These are phyloP conservation scores for Eutrema salsugineum DNA, from an alignment of 441 rosid genomes.

Conservation along the genomic window DNA sequence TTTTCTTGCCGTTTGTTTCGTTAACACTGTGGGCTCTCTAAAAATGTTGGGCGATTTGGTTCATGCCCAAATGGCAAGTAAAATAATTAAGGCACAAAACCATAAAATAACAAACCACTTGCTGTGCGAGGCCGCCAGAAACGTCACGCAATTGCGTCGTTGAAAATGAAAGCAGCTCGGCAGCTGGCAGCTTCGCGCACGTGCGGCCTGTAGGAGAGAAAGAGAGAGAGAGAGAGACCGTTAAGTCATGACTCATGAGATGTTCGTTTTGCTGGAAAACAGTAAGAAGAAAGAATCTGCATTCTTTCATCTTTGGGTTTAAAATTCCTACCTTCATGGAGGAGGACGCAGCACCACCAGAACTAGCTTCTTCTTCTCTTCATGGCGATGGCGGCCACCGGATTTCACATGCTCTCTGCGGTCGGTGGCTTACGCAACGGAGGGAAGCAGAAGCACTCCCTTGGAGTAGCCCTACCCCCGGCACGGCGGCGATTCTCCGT, in stretches of 20 bases:
- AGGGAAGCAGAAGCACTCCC: constrained; percentile 11
- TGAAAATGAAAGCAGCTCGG: not conserved
- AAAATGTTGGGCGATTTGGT: too few species aligned
- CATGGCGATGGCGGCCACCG: constrained; percentile 33
- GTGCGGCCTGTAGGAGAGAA: too few species aligned
- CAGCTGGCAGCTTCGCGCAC: too few species aligned
- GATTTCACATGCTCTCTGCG: constrained; percentile 16
- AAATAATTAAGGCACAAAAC: too few species aligned
- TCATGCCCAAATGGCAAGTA: too few species aligned
- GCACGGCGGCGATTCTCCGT: constrained; percentile 22
- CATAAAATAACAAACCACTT: too few species aligned
- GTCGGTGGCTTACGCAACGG: constrained; percentile 13
- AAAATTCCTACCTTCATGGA: constrained; percentile 8
- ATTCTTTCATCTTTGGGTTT: not conserved
- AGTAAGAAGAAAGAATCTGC: not conserved
- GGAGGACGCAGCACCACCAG: not conserved
- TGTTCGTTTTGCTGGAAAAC: constrained; percentile 25
- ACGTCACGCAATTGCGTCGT: too few species aligned
- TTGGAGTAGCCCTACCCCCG: not conserved
- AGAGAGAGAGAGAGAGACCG: constrained; percentile 2
- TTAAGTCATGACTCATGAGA: constrained; percentile 24
- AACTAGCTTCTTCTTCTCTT: not conserved
- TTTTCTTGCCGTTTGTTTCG: too few species aligned
- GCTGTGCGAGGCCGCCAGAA: too few species aligned
- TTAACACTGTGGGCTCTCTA: too few species aligned